These are phyloP conservation scores for Termitomyces sp. DNA, from an alignment of 768 basidiomycete genomes.

Conservation along the genomic window DNA sequence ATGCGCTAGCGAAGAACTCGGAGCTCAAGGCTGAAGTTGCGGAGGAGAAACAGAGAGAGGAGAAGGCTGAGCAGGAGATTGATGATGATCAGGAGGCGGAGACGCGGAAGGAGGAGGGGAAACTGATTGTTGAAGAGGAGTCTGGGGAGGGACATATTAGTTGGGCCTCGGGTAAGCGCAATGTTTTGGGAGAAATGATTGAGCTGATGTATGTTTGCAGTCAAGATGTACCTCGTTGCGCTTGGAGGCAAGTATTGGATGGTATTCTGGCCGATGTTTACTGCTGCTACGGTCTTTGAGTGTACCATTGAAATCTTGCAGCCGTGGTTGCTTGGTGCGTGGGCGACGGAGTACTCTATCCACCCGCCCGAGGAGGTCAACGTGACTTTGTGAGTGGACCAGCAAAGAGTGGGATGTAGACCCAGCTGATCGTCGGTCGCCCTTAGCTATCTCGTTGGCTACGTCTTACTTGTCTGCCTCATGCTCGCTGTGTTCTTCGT, in stretches of 20 bases:
- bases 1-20: conserved; percentile 37
- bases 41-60: conserved; percentile 22
- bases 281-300: conserved; percentile 16
- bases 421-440: neutral
- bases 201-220: too few species aligned
- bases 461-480: conserved; percentile 26
- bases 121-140: conserved; percentile 62
- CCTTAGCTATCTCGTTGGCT: conserved; percentile 43
- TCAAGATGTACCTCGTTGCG: conserved; percentile 33
- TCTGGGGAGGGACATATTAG: conserved; percentile 55
- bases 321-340: conserved; percentile 40
- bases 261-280: conserved; percentile 28
- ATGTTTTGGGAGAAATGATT: too few species aligned
- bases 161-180: conserved; percentile 35
- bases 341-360: conserved; percentile 36
- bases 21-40: conserved; percentile 22
- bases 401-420: too few species aligned
- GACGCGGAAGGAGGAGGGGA: conserved; percentile 35
- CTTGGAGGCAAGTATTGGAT: conserved; percentile 31
- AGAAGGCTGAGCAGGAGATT: conserved; percentile 21
- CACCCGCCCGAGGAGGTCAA: conserved; percentile 27
- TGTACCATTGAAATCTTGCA: conserved; percentile 23
- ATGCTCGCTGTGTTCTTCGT: conserved; percentile 26
- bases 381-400: conserved; percentile 29
- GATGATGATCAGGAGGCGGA: conserved; percentile 14